A percentile compares a stretch with the other conserved stretches of the same genome.
These are phyloP conservation scores for Kurtzmaniella quercitrusa DNA, from an alignment of 1,139 yeast species.

Conservation along the genomic window DNA sequence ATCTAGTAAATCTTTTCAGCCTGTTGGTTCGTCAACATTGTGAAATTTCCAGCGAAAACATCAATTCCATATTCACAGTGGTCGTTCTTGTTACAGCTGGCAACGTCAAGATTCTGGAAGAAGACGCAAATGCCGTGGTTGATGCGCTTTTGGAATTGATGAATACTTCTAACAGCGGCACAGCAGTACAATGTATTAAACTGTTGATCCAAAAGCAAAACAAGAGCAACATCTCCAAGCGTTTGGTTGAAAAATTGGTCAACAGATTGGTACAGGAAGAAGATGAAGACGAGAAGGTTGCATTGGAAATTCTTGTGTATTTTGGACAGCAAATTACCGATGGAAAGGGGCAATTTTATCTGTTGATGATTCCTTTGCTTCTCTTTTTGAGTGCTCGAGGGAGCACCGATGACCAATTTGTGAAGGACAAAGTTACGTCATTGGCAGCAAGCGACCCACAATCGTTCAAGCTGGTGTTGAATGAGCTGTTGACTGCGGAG, in stretches of 20 bases:
- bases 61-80: slow-evolving; percentile 51
- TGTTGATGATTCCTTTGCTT: slow-evolving; percentile 49
- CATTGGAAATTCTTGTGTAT: slow-evolving; percentile 52
- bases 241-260: slow-evolving; percentile 29
- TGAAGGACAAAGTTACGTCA: slow-evolving; percentile 48
- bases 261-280: slow-evolving; percentile 16
- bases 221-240: slow-evolving; percentile 10
- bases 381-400: slow-evolving; percentile 31
- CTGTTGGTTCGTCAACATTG: slow-evolving; percentile 24
- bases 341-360: slow-evolving; percentile 23
- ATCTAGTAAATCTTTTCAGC: slow-evolving; percentile 35
- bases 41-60: slow-evolving; percentile 21
- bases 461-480: slow-evolving; percentile 52
- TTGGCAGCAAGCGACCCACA: slow-evolving; percentile 47
- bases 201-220: slow-evolving; percentile 41
- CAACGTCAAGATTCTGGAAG: slow-evolving; percentile 32
- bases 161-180: slow-evolving; percentile 29
- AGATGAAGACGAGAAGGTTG: slow-evolving; percentile 32
- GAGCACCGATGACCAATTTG: slow-evolving; percentile 30
- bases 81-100: slow-evolving; percentile 59
- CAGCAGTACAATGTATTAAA: slow-evolving; percentile 56
- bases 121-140: slow-evolving; percentile 27
- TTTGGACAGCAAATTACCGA: slow-evolving; percentile 34
- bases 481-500: slow-evolving; percentile 24
- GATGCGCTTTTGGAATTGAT: slow-evolving; percentile 30